These are phyloP conservation scores for Penicillium sp. DNA, from an alignment of 2,329 filamentous ascomycete genomes.

Conservation along the genomic window DNA sequence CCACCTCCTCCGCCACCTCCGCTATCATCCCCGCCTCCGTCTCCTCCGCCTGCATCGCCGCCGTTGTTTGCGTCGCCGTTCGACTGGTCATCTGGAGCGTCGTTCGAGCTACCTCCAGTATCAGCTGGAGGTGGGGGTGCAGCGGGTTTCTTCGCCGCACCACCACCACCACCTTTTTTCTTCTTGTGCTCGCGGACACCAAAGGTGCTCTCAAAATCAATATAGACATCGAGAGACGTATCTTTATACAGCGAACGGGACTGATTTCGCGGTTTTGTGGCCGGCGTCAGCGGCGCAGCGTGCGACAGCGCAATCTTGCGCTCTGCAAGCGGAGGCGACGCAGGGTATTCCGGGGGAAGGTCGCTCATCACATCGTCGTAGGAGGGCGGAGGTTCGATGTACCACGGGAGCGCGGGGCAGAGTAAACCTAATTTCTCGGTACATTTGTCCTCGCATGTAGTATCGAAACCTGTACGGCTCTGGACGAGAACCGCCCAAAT, in stretches of 20 bases:
- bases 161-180: conserved; percentile 29
- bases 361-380: conserved; percentile 40
- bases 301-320: conserved; percentile 20
- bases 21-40: conserved; percentile 39
- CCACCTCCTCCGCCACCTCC: conserved; percentile 42
- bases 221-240: conserved; percentile 13
- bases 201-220: conserved; percentile 32
- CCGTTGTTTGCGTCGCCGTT: conserved; percentile 49
- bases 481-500: conserved; percentile 15
- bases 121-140: conserved; percentile 21
- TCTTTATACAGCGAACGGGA: conserved; percentile 17
- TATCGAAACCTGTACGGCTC: background rate
- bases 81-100: conserved; percentile 29
- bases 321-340: conserved; percentile 34
- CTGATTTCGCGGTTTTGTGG: conserved; percentile 10
- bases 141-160: conserved; percentile 19
- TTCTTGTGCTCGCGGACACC: conserved; percentile 44
- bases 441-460: background rate
- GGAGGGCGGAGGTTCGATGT: conserved; percentile 35
- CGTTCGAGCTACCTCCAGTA: conserved; percentile 31
- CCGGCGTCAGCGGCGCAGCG: conserved; percentile 11
- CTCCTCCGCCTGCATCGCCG: conserved; percentile 37
- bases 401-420: conserved; percentile 22
- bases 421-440: conserved; percentile 17
- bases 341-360: conserved; percentile 40